Conservation (phyloP, 1,284 basidiomycete species). For the Coriolopsis trogii region DNA sequence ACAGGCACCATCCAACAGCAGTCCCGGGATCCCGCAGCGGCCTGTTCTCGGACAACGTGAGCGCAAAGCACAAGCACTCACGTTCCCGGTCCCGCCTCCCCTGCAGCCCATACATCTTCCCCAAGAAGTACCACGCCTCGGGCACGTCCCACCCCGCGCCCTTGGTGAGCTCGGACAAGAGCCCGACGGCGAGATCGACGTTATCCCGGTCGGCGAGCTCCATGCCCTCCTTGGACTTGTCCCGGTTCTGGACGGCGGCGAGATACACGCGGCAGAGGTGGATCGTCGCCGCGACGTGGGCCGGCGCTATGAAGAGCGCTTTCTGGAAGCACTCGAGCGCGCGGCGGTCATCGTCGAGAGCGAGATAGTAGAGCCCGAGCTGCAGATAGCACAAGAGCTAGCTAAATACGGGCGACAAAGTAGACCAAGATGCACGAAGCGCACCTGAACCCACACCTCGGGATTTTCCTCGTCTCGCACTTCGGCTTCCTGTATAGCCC, state of each 20-base stretch:
- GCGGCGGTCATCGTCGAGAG: constrained; percentile 56
- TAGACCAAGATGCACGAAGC: constrained; percentile 24
- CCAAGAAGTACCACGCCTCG: constrained; percentile 92
- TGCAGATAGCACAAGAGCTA: too few species aligned
- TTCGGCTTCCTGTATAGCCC: constrained; percentile 95
- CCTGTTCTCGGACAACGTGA: constrained; percentile 72
- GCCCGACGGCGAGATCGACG: constrained; percentile 73
- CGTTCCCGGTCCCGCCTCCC: constrained; percentile 70
- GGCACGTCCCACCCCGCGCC: constrained; percentile 85
- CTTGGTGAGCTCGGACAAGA: constrained; percentile 63
- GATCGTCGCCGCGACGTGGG: constrained; percentile 77
- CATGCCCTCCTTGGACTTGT: constrained; percentile 20
- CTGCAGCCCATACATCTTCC: constrained; percentile 77
- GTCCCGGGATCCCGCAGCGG: constrained; percentile 63
- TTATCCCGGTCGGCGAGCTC: constrained; percentile 45
- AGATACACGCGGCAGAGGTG: constrained; percentile 80
- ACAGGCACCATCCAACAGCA: constrained; percentile 76
- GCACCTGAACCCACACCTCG: constrained; percentile 92
- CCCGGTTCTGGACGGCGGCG: constrained; percentile 34
- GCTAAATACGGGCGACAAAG: too few species aligned
- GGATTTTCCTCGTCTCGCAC: constrained; percentile 85
- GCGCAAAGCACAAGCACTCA: constrained; percentile 76
- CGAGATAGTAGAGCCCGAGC: constrained; percentile 78
- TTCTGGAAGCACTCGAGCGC: constrained; percentile 83
- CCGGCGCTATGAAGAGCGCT: constrained; percentile 77